Base-by-base conservation (phyloP, 306 rosid species). In the Styphnolobium japonicum region DNA sequence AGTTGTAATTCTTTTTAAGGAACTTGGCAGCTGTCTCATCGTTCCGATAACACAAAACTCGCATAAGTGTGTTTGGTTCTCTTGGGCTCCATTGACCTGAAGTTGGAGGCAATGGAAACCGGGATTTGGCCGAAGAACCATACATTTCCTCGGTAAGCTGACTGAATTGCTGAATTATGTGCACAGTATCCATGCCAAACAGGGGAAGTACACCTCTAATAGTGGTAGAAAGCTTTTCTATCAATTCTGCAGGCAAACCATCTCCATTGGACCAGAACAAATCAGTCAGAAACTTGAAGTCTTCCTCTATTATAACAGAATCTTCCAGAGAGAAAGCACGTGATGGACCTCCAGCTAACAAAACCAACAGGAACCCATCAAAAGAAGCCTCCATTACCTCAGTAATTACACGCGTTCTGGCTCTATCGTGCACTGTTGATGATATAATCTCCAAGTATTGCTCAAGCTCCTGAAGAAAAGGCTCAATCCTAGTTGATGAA, bases 291-390 rank as follows among this genome's bases (percentile, higher is more conserved):
- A 75, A 81, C 86, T 86, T 89, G 18, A 93, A 93, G 63, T 93
- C 98, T 67, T 89, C 97, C 68, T 89, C 89, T 65, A 93, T 74
- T 34, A 91, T 53, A 19, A 40, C 85, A 51, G 87, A 82, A 85
- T 93, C 97, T 75, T 86, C 87, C 49, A 33, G 79, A 31, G 83
- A 68, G 86, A 91, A 91, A 75, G 82, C 81, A 11, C 98, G 97
- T 49, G 89, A 83, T n/a, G 98, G 92, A 56, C 98, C 98, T 31
- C 98, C 98, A 14, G 93, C 94, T 21, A 93, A 86, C 82, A 93
- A 76, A 89, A 93, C 89, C 82, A 93, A 21, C 65, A 89, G 80
- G 60, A 93, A 91, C 31, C 98, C 94, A 48, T 93, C 98, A 49
- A 93, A 88, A 58, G 89, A 87, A 65, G 97, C 89, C 80, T 83